Conservation (phyloP, 495 filamentous ascomycete genomes). For the Aspergillus cavernicola region DNA sequence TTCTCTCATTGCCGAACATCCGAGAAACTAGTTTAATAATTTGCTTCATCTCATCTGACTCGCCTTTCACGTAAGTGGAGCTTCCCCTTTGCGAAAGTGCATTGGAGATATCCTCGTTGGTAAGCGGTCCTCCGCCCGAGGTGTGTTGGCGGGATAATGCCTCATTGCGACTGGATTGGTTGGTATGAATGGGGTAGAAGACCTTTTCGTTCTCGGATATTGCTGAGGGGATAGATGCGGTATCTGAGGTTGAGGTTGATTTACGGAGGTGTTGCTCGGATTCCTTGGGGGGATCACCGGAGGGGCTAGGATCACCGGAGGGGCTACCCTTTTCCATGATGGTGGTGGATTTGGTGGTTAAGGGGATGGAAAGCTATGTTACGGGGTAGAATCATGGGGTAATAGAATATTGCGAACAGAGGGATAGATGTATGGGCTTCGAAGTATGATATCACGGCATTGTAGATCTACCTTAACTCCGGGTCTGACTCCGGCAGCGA, state of each 20-base stretch:
- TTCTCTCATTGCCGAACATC: conserved; percentile 60
- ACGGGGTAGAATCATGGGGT: not conserved
- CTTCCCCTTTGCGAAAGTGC: conserved; percentile 49
- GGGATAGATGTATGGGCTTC: no score
- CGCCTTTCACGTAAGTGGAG: conserved; percentile 33
- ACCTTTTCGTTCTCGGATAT: not conserved
- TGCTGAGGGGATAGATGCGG: not conserved
- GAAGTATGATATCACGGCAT: conserved; percentile 2
- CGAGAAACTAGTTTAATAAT: conserved; percentile 58
- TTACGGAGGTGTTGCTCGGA: not conserved
- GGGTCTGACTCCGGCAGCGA: not conserved
- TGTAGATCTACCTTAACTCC: not conserved
- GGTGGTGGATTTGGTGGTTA: not conserved
- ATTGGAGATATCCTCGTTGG: conserved; percentile 49
- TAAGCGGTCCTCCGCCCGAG: conserved; percentile 16
- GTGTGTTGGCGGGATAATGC: not conserved
- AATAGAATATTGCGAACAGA: not conserved
- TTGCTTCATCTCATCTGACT: conserved; percentile 47
- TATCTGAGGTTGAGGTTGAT: conserved; percentile 2
- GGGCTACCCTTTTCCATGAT: conserved; percentile 5
- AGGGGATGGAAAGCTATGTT: not conserved
- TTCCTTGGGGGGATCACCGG: not conserved
- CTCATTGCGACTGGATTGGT: not conserved
- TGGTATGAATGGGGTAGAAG: conserved; percentile 4
- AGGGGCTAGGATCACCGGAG: not conserved